Base-by-base conservation (phyloP, 2,329 filamentous ascomycete genomes). In the Colletotrichum camelliae region DNA sequence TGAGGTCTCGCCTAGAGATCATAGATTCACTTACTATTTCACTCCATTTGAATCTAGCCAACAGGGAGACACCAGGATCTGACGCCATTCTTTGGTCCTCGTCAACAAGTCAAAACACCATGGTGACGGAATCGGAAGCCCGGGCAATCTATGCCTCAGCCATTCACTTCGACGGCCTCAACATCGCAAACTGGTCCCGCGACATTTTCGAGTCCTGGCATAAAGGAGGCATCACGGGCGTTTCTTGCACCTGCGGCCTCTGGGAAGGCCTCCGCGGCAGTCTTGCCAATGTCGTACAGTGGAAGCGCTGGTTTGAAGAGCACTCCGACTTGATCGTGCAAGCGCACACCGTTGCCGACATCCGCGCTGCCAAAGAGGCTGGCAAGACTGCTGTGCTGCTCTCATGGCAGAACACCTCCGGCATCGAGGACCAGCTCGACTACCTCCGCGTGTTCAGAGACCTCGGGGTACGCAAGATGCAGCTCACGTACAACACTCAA, bases 301-400 rank as follows among this genome's bases (percentile, higher is more conserved):
- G 84, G 84, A 86, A 86, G 78, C 82, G 84, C 70, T 86, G 84
- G 85, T 86, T 86, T 67, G 84, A 86, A 71, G 81, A 86, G 77
- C 81, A 86, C 72, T 79, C 80, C 2, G 83, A 86, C 75, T 78
- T 86, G 21, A 85, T 86, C 39, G 81, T 84, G 10, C 84, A 86
- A 72, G 85, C 84, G 5, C 82, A 85, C 24, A 82, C 72, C 1
- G 83, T 83, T 8, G 80, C 79, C 12, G 84, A 86, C 77, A 82
- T 86, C 33, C 82, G 85, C 12, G 75, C 80, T 16, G 84, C 84
- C 5, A 85, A 86, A 73, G 75, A 78, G 52, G 77, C 81, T 18
- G 84, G 84, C 35, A 83, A 82, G 66, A 86, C 84, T 0, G 84
- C 84, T 0, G 84, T 86, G 7, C 71, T 86, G 69, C 80, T 86